These are phyloP conservation scores for Lachnellula cervina DNA, from an alignment of 2,329 filamentous ascomycete species.

Conservation along the genomic window DNA sequence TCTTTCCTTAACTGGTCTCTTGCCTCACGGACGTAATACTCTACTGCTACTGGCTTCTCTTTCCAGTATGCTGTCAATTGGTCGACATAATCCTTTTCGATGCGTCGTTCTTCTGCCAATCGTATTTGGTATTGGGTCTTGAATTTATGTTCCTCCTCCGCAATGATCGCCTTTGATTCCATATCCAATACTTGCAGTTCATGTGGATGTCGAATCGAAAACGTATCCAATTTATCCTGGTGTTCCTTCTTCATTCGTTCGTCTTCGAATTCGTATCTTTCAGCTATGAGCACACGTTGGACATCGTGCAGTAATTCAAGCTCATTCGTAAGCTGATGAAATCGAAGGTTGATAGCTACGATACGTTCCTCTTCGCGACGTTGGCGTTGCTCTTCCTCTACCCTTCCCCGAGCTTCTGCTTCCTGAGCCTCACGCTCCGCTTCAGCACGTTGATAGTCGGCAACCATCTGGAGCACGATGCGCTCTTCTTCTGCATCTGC, in stretches of 20 bases:
- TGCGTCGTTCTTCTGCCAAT: constrained; percentile 36
- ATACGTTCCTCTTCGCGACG: constrained; percentile 39
- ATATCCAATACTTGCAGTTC: constrained; percentile 32
- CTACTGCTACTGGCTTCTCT: constrained; percentile 32
- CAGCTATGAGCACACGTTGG: constrained; percentile 37
- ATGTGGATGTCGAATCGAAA: constrained; percentile 9
- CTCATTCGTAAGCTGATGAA: constrained; percentile 32
- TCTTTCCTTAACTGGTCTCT: constrained; percentile 39
- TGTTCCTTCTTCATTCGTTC: constrained; percentile 32
- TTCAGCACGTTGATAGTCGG: constrained; percentile 40
- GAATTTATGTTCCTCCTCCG: constrained; percentile 33
- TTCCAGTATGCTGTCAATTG: constrained; percentile 38
- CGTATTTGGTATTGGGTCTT: constrained; percentile 39
- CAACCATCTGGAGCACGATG: constrained; percentile 42
- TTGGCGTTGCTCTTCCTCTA: constrained; percentile 34
- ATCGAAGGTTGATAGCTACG: constrained; percentile 37
- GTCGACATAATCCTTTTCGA: constrained; percentile 42
- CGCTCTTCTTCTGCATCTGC: constrained; percentile 35
- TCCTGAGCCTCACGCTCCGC: constrained; percentile 34
- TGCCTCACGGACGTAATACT: constrained; percentile 38
- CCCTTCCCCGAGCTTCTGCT: constrained; percentile 25
- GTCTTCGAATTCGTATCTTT: constrained; percentile 36
- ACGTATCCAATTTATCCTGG: constrained; percentile 29
- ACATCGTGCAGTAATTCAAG: constrained; percentile 39
- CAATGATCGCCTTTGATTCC: constrained; percentile 29